Evolutionary conservation across 2,329 filamentous ascomycete species (phyloP).

Genomic region (Tolypocladium nubicola): DNA sequence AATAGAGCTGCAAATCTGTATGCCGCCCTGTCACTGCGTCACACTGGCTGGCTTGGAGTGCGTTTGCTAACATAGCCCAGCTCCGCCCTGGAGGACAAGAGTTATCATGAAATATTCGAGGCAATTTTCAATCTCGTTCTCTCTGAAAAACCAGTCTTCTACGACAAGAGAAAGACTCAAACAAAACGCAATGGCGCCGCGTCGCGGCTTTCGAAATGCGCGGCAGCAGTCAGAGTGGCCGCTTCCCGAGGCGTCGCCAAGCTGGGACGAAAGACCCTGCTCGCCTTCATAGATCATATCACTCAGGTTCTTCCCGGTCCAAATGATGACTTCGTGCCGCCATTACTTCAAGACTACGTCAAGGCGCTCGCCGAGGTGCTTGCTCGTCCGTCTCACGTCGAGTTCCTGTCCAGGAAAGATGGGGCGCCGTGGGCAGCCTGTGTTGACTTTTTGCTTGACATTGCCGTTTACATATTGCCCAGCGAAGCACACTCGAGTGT

Average conservation of each 20-base stretch:
- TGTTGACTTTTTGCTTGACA: conserved; percentile 59
- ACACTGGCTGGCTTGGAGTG: neutral
- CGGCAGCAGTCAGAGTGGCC: conserved; percentile 59
- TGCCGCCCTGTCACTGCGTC: conserved; percentile 2
- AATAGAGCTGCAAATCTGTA: conserved; percentile 26
- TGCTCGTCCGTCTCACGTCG: conserved; percentile 64
- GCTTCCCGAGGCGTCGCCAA: conserved; percentile 58
- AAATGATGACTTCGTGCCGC: conserved; percentile 54
- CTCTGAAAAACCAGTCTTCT: conserved; percentile 55
- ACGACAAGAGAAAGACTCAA: conserved; percentile 39
- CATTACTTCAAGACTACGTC: conserved; percentile 66
- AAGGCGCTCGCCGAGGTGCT: conserved; percentile 65
- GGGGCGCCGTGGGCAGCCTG: conserved; percentile 57
- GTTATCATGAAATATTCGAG: conserved; percentile 75
- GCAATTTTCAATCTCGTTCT: conserved; percentile 61
- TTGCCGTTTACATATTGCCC: conserved; percentile 39
- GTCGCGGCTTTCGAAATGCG: conserved; percentile 55
- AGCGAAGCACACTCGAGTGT: conserved; percentile 20
- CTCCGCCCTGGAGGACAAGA: conserved; percentile 54
- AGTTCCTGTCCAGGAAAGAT: conserved; percentile 54
- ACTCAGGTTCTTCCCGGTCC: conserved; percentile 57
- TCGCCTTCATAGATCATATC: conserved; percentile 71
- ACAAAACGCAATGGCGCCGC: conserved; percentile 35
- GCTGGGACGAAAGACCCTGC: conserved; percentile 67
- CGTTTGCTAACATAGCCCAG: conserved; percentile 9